A percentile compares a stretch with the other conserved stretches of the same genome.
These are phyloP conservation scores for Adansonia grandidieri DNA, from an alignment of 441 rosid genomes.

Conservation along the genomic window DNA sequence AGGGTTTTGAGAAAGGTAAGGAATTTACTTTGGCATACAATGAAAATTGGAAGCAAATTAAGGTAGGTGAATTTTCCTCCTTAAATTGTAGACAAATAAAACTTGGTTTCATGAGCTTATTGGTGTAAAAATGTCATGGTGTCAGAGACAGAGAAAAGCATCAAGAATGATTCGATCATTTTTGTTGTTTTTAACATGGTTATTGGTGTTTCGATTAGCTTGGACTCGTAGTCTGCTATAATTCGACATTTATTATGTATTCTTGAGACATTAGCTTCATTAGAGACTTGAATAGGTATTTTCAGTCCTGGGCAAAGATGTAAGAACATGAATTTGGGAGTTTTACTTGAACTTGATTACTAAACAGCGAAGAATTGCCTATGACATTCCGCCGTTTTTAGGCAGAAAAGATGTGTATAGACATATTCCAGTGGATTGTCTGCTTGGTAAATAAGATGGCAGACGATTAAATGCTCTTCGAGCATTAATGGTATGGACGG, in stretches of 20 bases:
- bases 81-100: not conserved
- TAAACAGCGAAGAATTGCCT: not conserved
- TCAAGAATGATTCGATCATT: not conserved
- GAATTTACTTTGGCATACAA: slow-evolving; percentile 8
- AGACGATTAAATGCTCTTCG: not conserved
- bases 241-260: not conserved
- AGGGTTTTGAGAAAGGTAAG: not conserved
- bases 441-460: not conserved
- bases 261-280: not conserved
- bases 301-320: not conserved
- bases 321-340: not conserved
- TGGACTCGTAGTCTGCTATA: not conserved
- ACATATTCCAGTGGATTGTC: not conserved
- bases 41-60: not conserved
- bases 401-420: not conserved
- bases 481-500: not conserved
- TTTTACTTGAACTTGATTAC: not conserved
- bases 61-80: not conserved
- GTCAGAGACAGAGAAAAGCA: not conserved
- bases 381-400: not conserved
- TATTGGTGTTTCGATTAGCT: not conserved
- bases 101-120: not conserved
- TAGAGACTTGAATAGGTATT: not conserved
- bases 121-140: not conserved
- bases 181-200: not conserved